Evolutionary conservation across 495 filamentous ascomycete genomes (phyloP).

Genomic region (Tuber indicum): DNA sequence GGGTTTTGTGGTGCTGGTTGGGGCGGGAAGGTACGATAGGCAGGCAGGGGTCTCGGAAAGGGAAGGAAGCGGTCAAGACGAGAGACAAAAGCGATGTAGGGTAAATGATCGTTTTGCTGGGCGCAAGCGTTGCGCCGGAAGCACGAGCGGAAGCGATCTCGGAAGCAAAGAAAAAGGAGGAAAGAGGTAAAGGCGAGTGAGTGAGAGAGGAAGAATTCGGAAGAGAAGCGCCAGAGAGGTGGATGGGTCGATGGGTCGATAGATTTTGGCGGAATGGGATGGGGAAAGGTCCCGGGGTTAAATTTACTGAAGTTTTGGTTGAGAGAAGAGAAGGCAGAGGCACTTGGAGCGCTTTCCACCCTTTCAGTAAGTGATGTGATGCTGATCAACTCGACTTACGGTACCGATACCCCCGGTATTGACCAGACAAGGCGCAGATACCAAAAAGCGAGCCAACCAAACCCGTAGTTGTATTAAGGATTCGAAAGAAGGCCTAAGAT

Average conservation of each 20-base stretch:
- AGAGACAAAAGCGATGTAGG: background rate
- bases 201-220: background rate
- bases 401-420: background rate
- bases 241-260: conserved; percentile 2
- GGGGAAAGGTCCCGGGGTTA: background rate
- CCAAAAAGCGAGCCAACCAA: background rate
- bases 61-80: background rate
- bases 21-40: background rate
- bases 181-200: background rate
- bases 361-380: background rate
- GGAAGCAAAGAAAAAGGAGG: background rate
- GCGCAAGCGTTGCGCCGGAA: background rate
- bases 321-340: background rate
- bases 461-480: background rate
- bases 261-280: background rate
- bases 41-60: background rate
- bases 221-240: background rate
- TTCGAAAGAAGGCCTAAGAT: background rate
- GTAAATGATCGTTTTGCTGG: background rate
- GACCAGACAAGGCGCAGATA: background rate
- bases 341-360: background rate
- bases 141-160: background rate
- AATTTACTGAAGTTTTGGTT: background rate
- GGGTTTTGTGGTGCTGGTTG: background rate
- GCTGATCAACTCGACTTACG: background rate